Conservation (phyloP, 2,329 filamentous ascomycete species). For the Pleoardoris graminearum region DNA sequence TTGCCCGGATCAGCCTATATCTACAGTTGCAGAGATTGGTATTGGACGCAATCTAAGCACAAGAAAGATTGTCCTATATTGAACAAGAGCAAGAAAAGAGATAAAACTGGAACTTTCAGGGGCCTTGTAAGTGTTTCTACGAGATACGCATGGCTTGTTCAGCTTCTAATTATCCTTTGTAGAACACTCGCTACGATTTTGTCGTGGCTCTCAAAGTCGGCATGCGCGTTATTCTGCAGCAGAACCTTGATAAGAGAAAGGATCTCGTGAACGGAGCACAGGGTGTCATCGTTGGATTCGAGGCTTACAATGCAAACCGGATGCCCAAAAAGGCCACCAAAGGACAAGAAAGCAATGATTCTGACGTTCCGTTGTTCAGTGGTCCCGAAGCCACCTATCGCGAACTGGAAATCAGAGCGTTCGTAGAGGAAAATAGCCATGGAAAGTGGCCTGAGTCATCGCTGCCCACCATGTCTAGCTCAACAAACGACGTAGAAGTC, state of each 20-base stretch:
- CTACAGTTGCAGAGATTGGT: constrained; percentile 47
- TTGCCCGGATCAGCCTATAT: constrained; percentile 21
- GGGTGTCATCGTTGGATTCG: constrained; percentile 41
- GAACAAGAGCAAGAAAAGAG: too few species aligned
- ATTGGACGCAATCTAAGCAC: constrained; percentile 42
- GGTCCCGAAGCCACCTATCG: too few species aligned
- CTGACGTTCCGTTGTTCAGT: too few species aligned
- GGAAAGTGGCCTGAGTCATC: too few species aligned
- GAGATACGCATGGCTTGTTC: neutral
- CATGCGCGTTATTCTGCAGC: constrained; percentile 58
- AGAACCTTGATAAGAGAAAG: constrained; percentile 48
- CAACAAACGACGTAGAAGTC: too few species aligned
- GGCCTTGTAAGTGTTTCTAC: too few species aligned
- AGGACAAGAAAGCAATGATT: too few species aligned
- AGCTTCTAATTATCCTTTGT: constrained; percentile 3
- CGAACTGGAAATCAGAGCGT: too few species aligned
- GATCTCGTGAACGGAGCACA: constrained; percentile 42
- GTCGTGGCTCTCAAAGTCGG: constrained; percentile 52
- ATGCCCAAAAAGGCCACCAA: constrained; percentile 30
- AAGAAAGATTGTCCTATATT: neutral
- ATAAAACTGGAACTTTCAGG: too few species aligned
- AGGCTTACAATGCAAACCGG: constrained; percentile 32
- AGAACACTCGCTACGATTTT: constrained; percentile 53
- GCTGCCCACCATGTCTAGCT: too few species aligned
- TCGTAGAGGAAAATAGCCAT: too few species aligned